Evolutionary conservation across 495 filamentous ascomycete species (phyloP), one percentile per base, ranked within the genome.

Genomic region (Penicillium cosmopolitanum): DNA sequence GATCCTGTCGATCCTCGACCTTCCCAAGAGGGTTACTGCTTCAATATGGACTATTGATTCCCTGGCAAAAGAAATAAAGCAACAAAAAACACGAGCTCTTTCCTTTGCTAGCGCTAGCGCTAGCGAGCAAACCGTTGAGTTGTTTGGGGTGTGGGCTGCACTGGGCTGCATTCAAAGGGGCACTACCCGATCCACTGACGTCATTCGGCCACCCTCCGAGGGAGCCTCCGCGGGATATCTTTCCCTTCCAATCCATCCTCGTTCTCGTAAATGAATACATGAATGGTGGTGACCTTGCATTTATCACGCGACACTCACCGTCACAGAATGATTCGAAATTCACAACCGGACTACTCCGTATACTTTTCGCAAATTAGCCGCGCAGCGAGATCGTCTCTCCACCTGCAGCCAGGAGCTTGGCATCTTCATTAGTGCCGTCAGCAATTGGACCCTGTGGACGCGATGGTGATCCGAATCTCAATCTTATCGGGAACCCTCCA

Each of bases 11-110:
- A 48, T 48, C 46, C 46, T 48, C 21, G 19, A 48, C 19, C 21
- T 28, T 48, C 44, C 44, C 18, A 48, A n/a, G 21, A 48, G 16
- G 42, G 42, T 19, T 48, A 23, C 46, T 48, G 46, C 21, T 48
- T 23, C 8, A 48, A 23, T 25, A 13, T 25, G 18, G 18, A 48
- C n/a, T 11, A 23, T 48, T 19, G 9, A 28, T 48, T 48, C 15
- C 18, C 16, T 15, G 16, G 42, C 28, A 31, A 9, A n/a, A 8
- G 1, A 3, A 21, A 21, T 21, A 21, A 2, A 21, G 19, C 1
- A 21, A 21, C 19, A 21, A 21, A 23, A 23, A 44, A 44, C 16
- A 44, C 42, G 42, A 44, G 42, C 42, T 19, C 13, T 19, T 19
- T 16, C 8, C 42, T 44, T 6, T 19, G 9, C 16, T 44, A 44